Percentiles rank a stretch among this genome's conserved stretches.
These are phyloP conservation scores for Salix suchowensis DNA, from an alignment of 345 rosid genomes.

Conservation along the genomic window DNA sequence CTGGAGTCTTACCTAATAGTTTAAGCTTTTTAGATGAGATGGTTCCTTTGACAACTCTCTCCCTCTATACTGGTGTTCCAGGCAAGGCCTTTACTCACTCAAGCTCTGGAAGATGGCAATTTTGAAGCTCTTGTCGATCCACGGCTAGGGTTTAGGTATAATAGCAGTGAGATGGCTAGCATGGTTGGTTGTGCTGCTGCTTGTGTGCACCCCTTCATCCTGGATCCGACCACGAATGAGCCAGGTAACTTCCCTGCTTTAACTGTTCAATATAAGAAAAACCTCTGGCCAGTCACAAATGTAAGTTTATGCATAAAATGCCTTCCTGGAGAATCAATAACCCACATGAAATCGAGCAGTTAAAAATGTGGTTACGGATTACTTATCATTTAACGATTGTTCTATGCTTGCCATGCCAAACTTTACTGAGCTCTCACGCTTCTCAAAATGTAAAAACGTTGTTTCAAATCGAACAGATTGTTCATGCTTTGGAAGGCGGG, in stretches of 20 bases:
- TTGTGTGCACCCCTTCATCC: conserved; percentile 20
- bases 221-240: conserved; percentile 21
- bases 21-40: too few relatives aligned
- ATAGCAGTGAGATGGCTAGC: conserved; percentile 9
- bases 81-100: conserved; percentile 21
- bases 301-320: neutral
- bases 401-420: neutral
- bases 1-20: too few relatives aligned
- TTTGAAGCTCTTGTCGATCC: conserved; percentile 23
- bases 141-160: neutral
- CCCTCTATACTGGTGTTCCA: neutral
- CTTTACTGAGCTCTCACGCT: neutral
- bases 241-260: conserved; percentile 10
- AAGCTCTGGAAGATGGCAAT: conserved; percentile 35
- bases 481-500: conserved; percentile 16
- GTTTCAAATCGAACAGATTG: conserved; percentile 6
- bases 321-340: neutral
- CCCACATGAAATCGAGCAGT: neutral
- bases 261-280: neutral
- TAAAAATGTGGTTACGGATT: neutral
- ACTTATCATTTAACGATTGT: neutral
- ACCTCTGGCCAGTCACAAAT: neutral
- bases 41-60: too few relatives aligned
- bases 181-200: conserved; percentile 25
- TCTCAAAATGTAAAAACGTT: neutral